Conservation (phyloP, 108 stramenopile species). For the Pseudonitzschia multistriata region DNA sequence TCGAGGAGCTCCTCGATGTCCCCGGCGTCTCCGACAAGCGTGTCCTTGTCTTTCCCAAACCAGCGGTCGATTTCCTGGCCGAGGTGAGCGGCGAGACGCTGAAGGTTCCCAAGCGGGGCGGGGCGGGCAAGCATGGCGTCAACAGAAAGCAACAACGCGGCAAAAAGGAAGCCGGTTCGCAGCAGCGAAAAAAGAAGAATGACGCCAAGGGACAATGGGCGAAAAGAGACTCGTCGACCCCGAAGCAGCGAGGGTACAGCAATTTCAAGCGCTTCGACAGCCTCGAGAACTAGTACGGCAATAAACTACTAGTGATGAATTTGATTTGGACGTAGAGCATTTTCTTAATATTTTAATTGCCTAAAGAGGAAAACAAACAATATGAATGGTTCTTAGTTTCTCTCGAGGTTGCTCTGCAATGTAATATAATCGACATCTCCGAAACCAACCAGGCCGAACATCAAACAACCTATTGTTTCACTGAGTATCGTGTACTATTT, state of each 20-base stretch:
- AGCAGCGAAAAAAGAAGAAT: conserved; percentile 16
- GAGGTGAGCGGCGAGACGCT: conserved; percentile 53
- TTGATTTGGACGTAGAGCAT: too few relatives aligned
- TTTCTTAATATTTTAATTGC: too few relatives aligned
- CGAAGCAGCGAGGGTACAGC: conserved; percentile 75
- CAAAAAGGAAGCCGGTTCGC: conserved; percentile 15
- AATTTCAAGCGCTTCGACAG: conserved; percentile 69
- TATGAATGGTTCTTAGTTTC: too few relatives aligned
- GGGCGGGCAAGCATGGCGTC: background rate
- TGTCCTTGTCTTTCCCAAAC: conserved; percentile 52
- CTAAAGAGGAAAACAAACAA: too few relatives aligned
- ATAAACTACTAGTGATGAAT: background rate
- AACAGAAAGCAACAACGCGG: conserved; percentile 19
- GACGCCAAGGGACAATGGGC: conserved; percentile 66
- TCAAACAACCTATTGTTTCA: too few relatives aligned
- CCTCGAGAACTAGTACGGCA: conserved; percentile 7
- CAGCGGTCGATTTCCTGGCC: conserved; percentile 50
- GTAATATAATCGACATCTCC: too few relatives aligned
- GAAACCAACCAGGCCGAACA: too few relatives aligned
- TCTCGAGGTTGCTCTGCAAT: too few relatives aligned
- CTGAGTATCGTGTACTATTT: too few relatives aligned
- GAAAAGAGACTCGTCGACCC: conserved; percentile 37
- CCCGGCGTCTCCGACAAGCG: conserved; percentile 68
- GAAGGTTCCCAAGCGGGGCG: conserved; percentile 12
- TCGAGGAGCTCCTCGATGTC: conserved; percentile 49